Evolutionary conservation across 192 early-diverging fungal genomes (phyloP).

Genomic region (Powellomyces hirtus): DNA sequence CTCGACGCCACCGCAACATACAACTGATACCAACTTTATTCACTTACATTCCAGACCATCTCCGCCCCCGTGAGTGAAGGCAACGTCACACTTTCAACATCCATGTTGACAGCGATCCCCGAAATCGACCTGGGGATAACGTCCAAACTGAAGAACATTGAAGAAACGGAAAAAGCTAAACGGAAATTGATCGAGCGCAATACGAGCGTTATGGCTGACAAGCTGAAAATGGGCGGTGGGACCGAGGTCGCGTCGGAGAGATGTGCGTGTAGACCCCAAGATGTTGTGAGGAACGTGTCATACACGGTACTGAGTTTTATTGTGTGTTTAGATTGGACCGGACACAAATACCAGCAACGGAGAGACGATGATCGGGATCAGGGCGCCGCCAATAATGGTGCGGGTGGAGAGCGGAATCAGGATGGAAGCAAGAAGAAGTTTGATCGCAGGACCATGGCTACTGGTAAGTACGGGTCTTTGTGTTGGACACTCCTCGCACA

Average conservation of each 20-base stretch:
- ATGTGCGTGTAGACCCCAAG: too few relatives aligned
- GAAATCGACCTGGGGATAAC: conserved; percentile 84
- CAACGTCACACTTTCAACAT: conserved; percentile 79
- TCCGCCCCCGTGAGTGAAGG: conserved; percentile 74
- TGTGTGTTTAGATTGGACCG: conserved; percentile 1
- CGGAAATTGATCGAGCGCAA: conserved; percentile 53
- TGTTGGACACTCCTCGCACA: background rate
- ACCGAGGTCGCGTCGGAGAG: conserved; percentile 39
- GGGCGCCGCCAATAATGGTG: background rate
- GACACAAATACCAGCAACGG: conserved; percentile 33
- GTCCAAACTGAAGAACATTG: conserved; percentile 67
- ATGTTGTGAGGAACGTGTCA: too few relatives aligned
- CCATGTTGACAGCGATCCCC: conserved; percentile 89
- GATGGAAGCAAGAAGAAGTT: conserved; percentile 32
- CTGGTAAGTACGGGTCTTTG: conserved; percentile 20
- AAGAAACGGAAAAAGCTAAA: conserved; percentile 77
- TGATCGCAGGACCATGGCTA: conserved; percentile 72
- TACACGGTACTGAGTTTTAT: background rate
- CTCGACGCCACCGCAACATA: too few relatives aligned
- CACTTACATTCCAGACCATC: conserved; percentile 46
- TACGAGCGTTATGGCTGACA: conserved; percentile 6
- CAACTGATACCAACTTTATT: background rate
- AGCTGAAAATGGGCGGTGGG: background rate
- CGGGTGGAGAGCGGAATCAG: conserved; percentile 26
- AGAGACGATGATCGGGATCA: conserved; percentile 9